Percentiles rank a stretch among this genome's conserved stretches.
phyloP scores from a whole-genome alignment of 2,329 filamentous ascomycete genomes.

The Fusarium albosuccineum region DNA sequence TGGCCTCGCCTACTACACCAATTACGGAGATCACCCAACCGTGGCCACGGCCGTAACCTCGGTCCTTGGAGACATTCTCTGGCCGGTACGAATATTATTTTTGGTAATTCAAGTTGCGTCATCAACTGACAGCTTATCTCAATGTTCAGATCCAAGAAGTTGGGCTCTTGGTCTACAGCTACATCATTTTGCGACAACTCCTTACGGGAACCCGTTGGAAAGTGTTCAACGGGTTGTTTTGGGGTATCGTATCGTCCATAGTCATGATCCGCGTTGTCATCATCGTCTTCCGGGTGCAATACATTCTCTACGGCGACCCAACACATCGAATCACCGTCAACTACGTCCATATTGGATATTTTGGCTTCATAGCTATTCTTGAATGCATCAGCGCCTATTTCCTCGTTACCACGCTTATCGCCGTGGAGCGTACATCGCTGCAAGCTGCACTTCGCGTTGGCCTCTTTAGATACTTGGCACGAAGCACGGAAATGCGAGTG shows the following conservation, averaged over 20 bases:
- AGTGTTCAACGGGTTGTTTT: not conserved
- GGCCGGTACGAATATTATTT: conserved; percentile 53
- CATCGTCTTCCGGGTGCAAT: conserved; percentile 46
- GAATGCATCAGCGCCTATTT: conserved; percentile 55
- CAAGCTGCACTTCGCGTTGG: conserved; percentile 36
- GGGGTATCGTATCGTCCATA: conserved; percentile 62
- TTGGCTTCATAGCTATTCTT: conserved; percentile 52
- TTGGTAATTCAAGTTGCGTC: not conserved
- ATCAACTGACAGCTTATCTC: not conserved
- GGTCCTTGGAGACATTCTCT: conserved; percentile 48
- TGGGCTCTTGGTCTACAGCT: not conserved
- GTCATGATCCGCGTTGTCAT: conserved; percentile 59
- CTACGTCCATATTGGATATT: conserved; percentile 56
- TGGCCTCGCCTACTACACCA: conserved; percentile 57
- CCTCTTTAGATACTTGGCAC: conserved; percentile 53
- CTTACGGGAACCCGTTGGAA: not conserved
- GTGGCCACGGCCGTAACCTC: conserved; percentile 40
- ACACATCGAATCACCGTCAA: conserved; percentile 47
- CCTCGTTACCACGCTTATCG: conserved; percentile 51
- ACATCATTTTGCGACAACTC: conserved; percentile 2
- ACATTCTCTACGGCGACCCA: conserved; percentile 41
- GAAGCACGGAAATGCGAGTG: conserved; percentile 53
- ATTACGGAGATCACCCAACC: conserved; percentile 45
- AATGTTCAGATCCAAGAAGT: conserved; percentile 28
- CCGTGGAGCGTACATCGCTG: conserved; percentile 28